A percentile compares a stretch with the other conserved stretches of the same genome.
phyloP scores from a whole-genome alignment of 169 alveolate species.

The Plasmodium gaboni region DNA sequence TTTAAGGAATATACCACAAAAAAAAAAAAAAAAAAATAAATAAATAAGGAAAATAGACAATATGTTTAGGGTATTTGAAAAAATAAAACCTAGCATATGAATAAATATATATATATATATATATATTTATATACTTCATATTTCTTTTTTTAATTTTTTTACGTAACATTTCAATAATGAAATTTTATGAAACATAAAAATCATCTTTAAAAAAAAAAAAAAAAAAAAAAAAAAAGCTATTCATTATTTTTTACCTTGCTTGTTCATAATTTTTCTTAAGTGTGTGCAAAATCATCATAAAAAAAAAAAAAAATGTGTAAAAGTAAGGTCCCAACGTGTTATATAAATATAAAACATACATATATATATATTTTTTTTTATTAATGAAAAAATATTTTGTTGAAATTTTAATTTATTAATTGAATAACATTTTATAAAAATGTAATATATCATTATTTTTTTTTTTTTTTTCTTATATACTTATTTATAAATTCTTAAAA shows the following conservation, averaged over 20 bases:
- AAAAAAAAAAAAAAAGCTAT: neutral
- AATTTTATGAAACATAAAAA: no score
- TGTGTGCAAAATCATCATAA: neutral
- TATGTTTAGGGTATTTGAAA: neutral
- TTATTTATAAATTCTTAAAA: constrained; percentile 13
- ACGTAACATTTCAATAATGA: no score
- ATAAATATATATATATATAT: neutral
- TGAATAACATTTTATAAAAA: no score
- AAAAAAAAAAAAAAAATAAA: neutral
- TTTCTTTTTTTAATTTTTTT: no score
- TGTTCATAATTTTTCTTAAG: neutral
- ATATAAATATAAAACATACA: neutral
- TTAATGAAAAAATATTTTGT: no score
- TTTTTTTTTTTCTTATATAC: constrained; percentile 1
- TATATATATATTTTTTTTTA: neutral
- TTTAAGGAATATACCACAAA: neutral
- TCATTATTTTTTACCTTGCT: neutral
- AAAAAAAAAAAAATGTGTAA: constrained; percentile 1
- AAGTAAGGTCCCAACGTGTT: neutral
- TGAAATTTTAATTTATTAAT: no score
- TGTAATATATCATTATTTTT: no score
- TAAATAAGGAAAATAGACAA: neutral
- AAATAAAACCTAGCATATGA: constrained; percentile 3
- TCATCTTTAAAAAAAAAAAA: neutral
- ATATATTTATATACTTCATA: neutral